Percentiles rank a stretch among this genome's conserved stretches.
Conservation (phyloP, 169 alveolate genomes). For the Babesia gibsoni region DNA sequence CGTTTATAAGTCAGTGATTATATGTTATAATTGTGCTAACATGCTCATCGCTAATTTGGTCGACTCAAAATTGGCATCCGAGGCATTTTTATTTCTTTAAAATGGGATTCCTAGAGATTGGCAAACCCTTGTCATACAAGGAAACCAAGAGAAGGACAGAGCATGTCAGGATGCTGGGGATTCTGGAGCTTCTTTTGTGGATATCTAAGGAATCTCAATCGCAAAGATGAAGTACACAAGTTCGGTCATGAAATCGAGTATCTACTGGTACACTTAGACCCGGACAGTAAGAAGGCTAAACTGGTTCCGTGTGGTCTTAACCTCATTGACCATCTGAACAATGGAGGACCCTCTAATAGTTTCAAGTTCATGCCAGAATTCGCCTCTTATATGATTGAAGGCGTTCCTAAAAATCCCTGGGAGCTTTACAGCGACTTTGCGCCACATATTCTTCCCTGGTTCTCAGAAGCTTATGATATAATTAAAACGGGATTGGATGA, state of each 20-base stretch:
- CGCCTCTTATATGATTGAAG: conserved; percentile 72
- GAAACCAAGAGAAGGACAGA: conserved; percentile 3
- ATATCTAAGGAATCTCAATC: conserved; percentile 49
- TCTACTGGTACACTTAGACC: conserved; percentile 63
- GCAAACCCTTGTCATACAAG: conserved; percentile 25
- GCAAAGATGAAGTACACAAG: conserved; percentile 55
- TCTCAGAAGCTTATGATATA: conserved; percentile 45
- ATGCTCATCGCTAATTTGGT: too few relatives aligned
- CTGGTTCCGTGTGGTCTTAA: conserved; percentile 29
- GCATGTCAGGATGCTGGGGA: conserved; percentile 48
- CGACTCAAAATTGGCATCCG: too few relatives aligned
- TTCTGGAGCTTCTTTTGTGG: conserved; percentile 61
- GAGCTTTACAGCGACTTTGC: conserved; percentile 49
- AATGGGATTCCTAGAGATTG: conserved; percentile 52
- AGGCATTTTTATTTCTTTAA: too few relatives aligned
- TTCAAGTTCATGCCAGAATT: conserved; percentile 71
- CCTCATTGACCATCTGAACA: not conserved
- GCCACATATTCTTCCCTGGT: conserved; percentile 36
- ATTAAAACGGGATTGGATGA: conserved; percentile 20
- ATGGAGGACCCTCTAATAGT: conserved; percentile 3
- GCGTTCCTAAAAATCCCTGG: conserved; percentile 70
- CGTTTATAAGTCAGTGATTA: too few relatives aligned
- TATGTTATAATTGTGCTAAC: too few relatives aligned
- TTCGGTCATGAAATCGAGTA: conserved; percentile 75
- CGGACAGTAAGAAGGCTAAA: conserved; percentile 40